These are phyloP conservation scores for Kazachstania kunashirensis DNA, from an alignment of 805 yeast genomes.

Conservation along the genomic window DNA sequence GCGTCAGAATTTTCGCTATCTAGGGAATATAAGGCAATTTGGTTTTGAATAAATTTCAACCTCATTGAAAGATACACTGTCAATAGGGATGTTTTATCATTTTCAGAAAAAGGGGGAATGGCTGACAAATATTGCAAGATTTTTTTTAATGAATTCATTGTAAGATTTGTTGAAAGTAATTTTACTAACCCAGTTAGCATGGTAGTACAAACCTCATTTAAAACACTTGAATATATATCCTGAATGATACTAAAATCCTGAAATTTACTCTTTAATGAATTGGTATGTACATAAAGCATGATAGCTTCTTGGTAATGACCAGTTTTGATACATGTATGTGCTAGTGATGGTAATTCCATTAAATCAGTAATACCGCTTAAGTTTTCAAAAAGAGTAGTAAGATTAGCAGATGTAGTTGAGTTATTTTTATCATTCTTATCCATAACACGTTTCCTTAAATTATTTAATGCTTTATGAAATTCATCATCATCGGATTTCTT, in stretches of 20 bases:
- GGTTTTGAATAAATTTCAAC: constrained; percentile 53
- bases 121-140: constrained; percentile 67
- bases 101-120: constrained; percentile 42
- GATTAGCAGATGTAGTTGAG: constrained; percentile 11
- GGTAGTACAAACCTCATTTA: constrained; percentile 30
- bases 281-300: constrained; percentile 67
- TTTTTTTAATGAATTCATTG: constrained; percentile 70
- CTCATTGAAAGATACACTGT: constrained; percentile 62
- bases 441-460: constrained; percentile 14
- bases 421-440: not conserved
- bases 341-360: constrained; percentile 73
- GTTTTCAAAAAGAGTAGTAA: constrained; percentile 42
- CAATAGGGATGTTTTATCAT: constrained; percentile 28
- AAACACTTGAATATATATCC: constrained; percentile 21
- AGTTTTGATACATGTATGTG: constrained; percentile 71
- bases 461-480: constrained; percentile 24
- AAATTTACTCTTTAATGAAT: constrained; percentile 59
- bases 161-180: constrained; percentile 62
- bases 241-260: constrained; percentile 33
- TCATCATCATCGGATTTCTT: constrained; percentile 19
- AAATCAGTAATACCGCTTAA: constrained; percentile 68
- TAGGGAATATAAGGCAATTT: constrained; percentile 37
- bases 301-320: constrained; percentile 87
- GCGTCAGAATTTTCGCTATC: constrained; percentile 10
- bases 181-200: constrained; percentile 67